A percentile compares a stretch with the other conserved stretches of the same genome.
Conservation (phyloP, 2,329 filamentous ascomycete species). For the Pseudohalonectria lignicola region DNA sequence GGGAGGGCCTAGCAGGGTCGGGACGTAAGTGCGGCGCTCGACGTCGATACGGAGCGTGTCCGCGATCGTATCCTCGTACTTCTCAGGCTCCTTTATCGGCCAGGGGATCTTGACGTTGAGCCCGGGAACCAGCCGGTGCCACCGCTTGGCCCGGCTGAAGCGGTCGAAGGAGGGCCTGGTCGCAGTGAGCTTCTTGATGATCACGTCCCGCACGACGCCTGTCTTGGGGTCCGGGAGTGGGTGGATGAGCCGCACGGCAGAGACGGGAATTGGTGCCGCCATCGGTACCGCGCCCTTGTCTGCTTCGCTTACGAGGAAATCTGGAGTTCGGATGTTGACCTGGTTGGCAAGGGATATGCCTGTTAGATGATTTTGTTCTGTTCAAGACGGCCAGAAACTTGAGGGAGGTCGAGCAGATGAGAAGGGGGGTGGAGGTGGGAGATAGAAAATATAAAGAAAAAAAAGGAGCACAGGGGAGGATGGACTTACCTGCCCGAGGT, state of each 20-base stretch:
- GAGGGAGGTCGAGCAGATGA: no score
- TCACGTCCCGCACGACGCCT: constrained; percentile 57
- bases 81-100: constrained; percentile 42
- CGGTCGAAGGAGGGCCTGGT: constrained; percentile 38
- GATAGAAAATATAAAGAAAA: no score
- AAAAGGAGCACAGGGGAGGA: no score
- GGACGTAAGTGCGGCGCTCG: constrained; percentile 64
- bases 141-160: constrained; percentile 32
- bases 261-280: constrained; percentile 51
- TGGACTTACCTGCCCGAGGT: constrained; percentile 51
- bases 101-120: constrained; percentile 66
- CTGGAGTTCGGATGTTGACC: constrained; percentile 26
- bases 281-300: constrained; percentile 29
- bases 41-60: constrained; percentile 72
- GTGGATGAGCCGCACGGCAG: constrained; percentile 70
- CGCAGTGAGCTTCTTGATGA: constrained; percentile 61
- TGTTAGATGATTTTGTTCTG: not conserved
- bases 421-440: no score
- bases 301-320: constrained; percentile 24
- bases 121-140: constrained; percentile 54
- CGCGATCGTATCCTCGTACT: constrained; percentile 39
- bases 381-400: no score
- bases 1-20: constrained; percentile 65
- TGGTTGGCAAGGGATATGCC: constrained; percentile 7
- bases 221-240: constrained; percentile 57